A percentile compares a stretch with the other conserved stretches of the same genome.
phyloP scores from a whole-genome alignment of 768 basidiomycete species.

The Thelephora ganbajun region DNA sequence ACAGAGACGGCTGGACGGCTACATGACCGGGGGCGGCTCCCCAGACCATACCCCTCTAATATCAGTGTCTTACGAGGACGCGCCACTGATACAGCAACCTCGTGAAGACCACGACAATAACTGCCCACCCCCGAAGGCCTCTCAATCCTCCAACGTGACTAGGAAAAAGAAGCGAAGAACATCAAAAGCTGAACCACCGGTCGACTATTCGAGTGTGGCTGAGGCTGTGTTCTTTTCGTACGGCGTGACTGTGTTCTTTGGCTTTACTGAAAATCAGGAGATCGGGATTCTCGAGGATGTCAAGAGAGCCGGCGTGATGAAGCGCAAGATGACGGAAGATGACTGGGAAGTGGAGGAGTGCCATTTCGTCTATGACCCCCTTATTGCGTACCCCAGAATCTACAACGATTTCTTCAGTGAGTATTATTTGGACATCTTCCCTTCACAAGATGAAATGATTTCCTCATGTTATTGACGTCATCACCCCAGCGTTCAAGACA shows the following conservation, averaged over 20 bases:
- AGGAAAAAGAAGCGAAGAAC: not conserved
- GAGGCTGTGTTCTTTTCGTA: constrained; percentile 76
- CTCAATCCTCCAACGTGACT: too few relatives aligned
- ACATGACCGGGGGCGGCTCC: constrained; percentile 2
- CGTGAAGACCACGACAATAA: too few relatives aligned
- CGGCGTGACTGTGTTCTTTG: constrained; percentile 89
- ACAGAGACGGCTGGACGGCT: constrained; percentile 7
- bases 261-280: constrained; percentile 69
- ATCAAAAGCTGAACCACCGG: not conserved
- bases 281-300: constrained; percentile 75
- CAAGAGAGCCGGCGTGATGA: constrained; percentile 54
- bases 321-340: constrained; percentile 41
- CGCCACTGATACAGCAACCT: not conserved
- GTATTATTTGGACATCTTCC: constrained; percentile 15
- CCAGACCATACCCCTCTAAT: not conserved
- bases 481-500: constrained; percentile 66
- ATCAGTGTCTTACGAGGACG: not conserved
- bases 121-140: not conserved
- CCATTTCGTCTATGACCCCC: constrained; percentile 81
- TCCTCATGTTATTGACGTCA: not conserved
- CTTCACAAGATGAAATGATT: too few relatives aligned
- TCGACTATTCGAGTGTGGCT: constrained; percentile 23
- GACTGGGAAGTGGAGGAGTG: constrained; percentile 92
- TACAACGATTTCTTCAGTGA: constrained; percentile 94
- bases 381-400: constrained; percentile 78